Evolutionary conservation across 441 rosid genomes (phyloP), one percentile per base, ranked within the genome.

Genomic region (Erodium texanum): DNA sequence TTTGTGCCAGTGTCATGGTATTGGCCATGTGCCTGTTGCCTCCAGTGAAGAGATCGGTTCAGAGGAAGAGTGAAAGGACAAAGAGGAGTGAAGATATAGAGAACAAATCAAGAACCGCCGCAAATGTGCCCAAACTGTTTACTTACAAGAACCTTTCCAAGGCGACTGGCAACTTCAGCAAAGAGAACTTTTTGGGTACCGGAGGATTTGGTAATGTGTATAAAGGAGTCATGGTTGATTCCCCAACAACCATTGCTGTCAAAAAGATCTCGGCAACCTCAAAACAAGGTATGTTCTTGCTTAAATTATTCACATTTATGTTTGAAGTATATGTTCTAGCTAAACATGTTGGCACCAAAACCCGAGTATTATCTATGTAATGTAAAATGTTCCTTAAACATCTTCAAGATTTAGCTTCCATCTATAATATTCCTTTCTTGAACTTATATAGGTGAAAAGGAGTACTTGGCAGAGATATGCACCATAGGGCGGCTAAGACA

Each of bases 401-500:
- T 41, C 48, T 7, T 41, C 48, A 41, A 41, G 48, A 41, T 41
- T 41, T 41, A 41, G 48, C 48, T 41, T 41, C 2, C 14, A 41
- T 41, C 14, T 9, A 41, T 41, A 41, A 41, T 41, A 9, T 41
- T 41, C 15, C 11, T 0, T 41, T 41, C 48, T 41, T 41, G 48
- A 41, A 41, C 15, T 2, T 9, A 9, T 11, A 41, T 41, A 41
- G 78, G 78, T 50, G 82, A 79, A 66, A 78, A 62, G 50, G 77
- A 73, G 68, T 83, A 74, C 38, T 68, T 83, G 7, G 84, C 80
- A 8, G 87, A 83, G 68, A 76, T 79, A 61, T 75, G 83, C 71
- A 84, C 80, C 18, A 78, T 80, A 29, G 82, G 84, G 59, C 66
- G 84, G 19, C 62, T 79, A 18, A 69, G 83, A 75, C 86, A 82